phyloP scores from a whole-genome alignment of 23 red algal genomes.

The Gracilaria gracilis region DNA sequence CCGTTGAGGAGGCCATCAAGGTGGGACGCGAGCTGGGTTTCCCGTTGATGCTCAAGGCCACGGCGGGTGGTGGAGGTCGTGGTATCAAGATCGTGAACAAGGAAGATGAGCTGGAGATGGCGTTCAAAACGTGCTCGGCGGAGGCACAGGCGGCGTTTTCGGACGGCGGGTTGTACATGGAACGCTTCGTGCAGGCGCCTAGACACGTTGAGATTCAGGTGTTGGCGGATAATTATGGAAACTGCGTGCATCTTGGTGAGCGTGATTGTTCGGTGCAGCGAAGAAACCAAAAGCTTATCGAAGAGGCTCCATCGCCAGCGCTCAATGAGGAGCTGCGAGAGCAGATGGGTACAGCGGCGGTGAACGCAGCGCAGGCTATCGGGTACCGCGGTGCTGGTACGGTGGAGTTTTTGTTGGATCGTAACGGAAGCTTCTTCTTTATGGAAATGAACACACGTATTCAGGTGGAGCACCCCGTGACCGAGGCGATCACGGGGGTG shows the following conservation, averaged over 20 bases:
- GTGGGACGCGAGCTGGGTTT: slow-evolving; percentile 70
- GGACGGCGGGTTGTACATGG: slow-evolving; percentile 83
- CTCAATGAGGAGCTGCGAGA: slow-evolving; percentile 68
- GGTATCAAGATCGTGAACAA: slow-evolving; percentile 89
- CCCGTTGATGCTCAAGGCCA: slow-evolving; percentile 95
- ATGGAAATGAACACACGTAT: slow-evolving; percentile 99
- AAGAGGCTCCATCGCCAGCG: slow-evolving; percentile 92
- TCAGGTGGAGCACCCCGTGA: slow-evolving; percentile 99
- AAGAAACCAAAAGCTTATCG: slow-evolving; percentile 96
- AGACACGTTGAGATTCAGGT: slow-evolving; percentile 97
- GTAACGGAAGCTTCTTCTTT: slow-evolving; percentile 86
- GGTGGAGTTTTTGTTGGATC: slow-evolving; percentile 96
- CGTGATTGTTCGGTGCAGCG: slow-evolving; percentile 96
- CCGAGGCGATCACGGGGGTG: slow-evolving; percentile 92
- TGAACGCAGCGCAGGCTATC: slow-evolving; percentile 88
- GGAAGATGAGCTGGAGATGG: slow-evolving; percentile 66
- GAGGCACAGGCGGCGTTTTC: slow-evolving; percentile 89
- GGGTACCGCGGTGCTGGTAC: slow-evolving; percentile 93
- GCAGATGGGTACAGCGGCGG: slow-evolving; percentile 82
- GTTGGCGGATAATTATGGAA: slow-evolving; percentile 88
- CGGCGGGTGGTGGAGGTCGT: slow-evolving; percentile 89
- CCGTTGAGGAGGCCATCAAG: slow-evolving; percentile 45
- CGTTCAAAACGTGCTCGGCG: slow-evolving; percentile 76
- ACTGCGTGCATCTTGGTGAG: slow-evolving; percentile 88
- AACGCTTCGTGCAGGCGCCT: slow-evolving; percentile 85